These are phyloP conservation scores for Ceratocystis smalleyi DNA, from an alignment of 2,329 filamentous ascomycete species.

Conservation along the genomic window DNA sequence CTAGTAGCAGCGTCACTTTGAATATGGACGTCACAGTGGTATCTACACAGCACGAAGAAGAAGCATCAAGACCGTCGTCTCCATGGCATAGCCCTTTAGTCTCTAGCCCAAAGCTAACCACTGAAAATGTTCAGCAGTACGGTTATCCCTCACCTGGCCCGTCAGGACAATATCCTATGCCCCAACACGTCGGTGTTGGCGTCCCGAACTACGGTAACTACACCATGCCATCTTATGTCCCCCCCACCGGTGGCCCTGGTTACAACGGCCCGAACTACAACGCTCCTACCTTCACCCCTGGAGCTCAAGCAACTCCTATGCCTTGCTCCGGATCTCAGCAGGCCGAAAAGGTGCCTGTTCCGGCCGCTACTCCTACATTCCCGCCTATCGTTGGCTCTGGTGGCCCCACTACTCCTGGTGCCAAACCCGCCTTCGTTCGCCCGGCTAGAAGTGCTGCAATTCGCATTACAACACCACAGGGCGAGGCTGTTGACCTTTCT, in stretches of 20 bases:
- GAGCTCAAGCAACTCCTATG: conserved; percentile 46
- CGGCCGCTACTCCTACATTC: conserved; percentile 48
- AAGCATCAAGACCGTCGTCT: neutral
- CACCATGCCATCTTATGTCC: conserved; percentile 32
- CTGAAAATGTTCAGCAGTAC: conserved; percentile 1
- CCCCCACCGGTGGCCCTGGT: conserved; percentile 29
- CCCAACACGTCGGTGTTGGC: conserved; percentile 23
- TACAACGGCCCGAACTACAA: conserved; percentile 22
- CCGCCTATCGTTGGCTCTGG: conserved; percentile 46
- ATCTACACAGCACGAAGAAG: neutral
- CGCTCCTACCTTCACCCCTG: conserved; percentile 12
- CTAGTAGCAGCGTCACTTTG: neutral
- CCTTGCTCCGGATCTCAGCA: conserved; percentile 60
- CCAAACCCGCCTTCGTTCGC: conserved; percentile 12
- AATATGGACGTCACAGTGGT: neutral
- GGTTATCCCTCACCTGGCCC: conserved; percentile 10
- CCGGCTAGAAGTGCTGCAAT: conserved; percentile 42
- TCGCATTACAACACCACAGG: conserved; percentile 68
- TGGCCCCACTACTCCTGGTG: conserved; percentile 24
- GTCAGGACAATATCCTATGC: conserved; percentile 4
- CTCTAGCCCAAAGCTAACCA: conserved; percentile 1
- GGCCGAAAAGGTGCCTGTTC: conserved; percentile 38
- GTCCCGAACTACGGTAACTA: conserved; percentile 28
- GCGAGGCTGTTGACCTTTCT: conserved; percentile 59
- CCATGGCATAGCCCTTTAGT: neutral